A percentile compares a stretch with the other conserved stretches of the same genome.
These are phyloP conservation scores for Taphrina flavorubra DNA, from an alignment of 1,139 yeast species.

Conservation along the genomic window DNA sequence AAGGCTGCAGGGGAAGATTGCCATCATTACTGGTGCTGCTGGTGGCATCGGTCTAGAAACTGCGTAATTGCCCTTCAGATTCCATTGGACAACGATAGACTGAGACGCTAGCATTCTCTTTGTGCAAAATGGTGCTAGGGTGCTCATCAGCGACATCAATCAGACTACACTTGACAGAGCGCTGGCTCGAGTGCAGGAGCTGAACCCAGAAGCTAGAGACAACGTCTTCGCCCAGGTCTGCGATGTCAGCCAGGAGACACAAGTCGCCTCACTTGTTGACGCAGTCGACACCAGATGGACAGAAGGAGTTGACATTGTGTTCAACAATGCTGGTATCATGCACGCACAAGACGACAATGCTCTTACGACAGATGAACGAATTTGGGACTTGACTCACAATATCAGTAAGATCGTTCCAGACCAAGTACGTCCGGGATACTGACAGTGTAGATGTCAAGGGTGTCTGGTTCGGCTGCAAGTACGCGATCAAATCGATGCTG, in stretches of 20 bases:
- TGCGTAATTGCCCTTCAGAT: constrained; percentile 44
- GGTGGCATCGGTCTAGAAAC: constrained; percentile 58
- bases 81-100: neutral
- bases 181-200: constrained; percentile 48
- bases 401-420: constrained; percentile 47
- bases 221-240: constrained; percentile 49
- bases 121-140: constrained; percentile 56
- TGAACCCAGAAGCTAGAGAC: constrained; percentile 46
- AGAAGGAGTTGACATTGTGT: constrained; percentile 65
- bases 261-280: constrained; percentile 52
- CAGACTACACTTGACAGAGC: constrained; percentile 51
- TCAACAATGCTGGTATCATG: constrained; percentile 79
- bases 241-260: constrained; percentile 53
- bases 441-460: constrained; percentile 58
- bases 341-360: constrained; percentile 67
- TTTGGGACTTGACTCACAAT: constrained; percentile 60
- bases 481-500: constrained; percentile 60
- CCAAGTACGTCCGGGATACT: neutral
- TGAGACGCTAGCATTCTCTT: constrained; percentile 49
- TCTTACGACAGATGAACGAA: constrained; percentile 54
- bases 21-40: constrained; percentile 67
- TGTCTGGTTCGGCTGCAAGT: constrained; percentile 64
- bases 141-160: constrained; percentile 67
- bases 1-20: constrained; percentile 65
- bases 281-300: constrained; percentile 59